These are phyloP conservation scores for Tulasnella sp. DNA, from an alignment of 768 basidiomycete species.

Conservation along the genomic window DNA sequence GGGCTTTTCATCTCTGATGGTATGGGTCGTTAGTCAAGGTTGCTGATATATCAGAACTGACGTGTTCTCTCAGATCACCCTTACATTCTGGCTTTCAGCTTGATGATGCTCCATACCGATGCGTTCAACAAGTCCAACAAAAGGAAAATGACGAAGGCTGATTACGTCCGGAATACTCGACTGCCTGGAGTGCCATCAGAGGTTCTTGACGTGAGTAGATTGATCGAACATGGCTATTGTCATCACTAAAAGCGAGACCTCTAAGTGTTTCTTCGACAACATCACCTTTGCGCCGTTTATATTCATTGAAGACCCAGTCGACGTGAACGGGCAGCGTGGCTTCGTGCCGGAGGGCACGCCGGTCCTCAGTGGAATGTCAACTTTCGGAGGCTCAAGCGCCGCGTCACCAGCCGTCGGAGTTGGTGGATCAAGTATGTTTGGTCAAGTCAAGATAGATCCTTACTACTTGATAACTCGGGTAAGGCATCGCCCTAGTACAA, in stretches of 20 bases:
- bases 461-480: conserved; percentile 89
- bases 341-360: conserved; percentile 50
- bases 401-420: conserved; percentile 40
- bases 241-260: conserved; percentile 17
- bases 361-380: conserved; percentile 18
- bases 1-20: conserved; percentile 77
- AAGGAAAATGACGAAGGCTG: conserved; percentile 93
- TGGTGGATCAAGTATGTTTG: conserved; percentile 48
- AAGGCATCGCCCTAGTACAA: conserved; percentile 40
- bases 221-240: no score
- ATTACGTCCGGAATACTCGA: conserved; percentile 90
- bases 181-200: conserved; percentile 82
- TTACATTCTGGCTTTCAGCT: conserved; percentile 93
- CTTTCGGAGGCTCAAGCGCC: conserved; percentile 20
- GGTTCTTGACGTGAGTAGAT: conserved; percentile 76
- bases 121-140: conserved; percentile 98
- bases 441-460: conserved; percentile 77
- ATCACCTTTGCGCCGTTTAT: conserved; percentile 96
- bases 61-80: conserved; percentile 68
- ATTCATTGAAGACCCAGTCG: conserved; percentile 88
- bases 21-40: conserved; percentile 42
- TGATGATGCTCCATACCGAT: conserved; percentile 99
- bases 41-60: background rate
- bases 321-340: conserved; percentile 63
- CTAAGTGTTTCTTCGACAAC: conserved; percentile 93